These are phyloP conservation scores for Echria macrotheca DNA, from an alignment of 495 filamentous ascomycete species.

Conservation along the genomic window DNA sequence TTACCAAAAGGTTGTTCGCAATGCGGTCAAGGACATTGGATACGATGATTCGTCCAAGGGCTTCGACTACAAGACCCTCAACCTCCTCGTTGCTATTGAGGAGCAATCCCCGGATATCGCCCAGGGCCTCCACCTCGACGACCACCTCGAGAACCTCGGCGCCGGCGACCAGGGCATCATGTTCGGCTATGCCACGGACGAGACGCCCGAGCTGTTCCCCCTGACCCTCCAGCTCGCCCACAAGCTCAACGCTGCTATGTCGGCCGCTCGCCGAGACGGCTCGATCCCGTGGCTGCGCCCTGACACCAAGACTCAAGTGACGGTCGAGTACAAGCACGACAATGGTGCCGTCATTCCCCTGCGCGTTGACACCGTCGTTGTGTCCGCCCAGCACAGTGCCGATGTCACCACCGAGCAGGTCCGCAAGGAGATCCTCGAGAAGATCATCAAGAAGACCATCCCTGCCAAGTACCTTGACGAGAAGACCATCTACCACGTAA, in stretches of 20 bases:
- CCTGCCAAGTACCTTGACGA: slow-evolving; percentile 89
- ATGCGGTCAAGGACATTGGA: slow-evolving; percentile 95
- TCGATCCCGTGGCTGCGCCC: slow-evolving; percentile 89
- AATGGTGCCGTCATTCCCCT: slow-evolving; percentile 86
- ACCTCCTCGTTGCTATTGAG: slow-evolving; percentile 97
- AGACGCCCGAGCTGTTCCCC: slow-evolving; percentile 95
- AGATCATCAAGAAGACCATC: slow-evolving; percentile 93
- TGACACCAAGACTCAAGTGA: slow-evolving; percentile 99
- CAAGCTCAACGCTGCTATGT: slow-evolving; percentile 93
- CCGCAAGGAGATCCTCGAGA: slow-evolving; percentile 91
- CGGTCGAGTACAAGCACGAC: slow-evolving; percentile 96
- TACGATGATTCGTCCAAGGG: slow-evolving; percentile 96
- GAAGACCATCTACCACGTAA: slow-evolving; percentile 85
- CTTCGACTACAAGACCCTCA: slow-evolving; percentile 99
- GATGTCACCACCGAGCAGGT: slow-evolving; percentile 89
- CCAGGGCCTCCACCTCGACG: slow-evolving; percentile 93
- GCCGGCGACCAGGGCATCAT: slow-evolving; percentile 99
- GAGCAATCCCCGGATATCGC: slow-evolving; percentile 98
- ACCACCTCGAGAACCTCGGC: slow-evolving; percentile 94
- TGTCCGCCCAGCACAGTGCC: slow-evolving; percentile 88
- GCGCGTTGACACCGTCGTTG: slow-evolving; percentile 92
- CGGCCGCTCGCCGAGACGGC: slow-evolving; percentile 76
- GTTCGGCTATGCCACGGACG: slow-evolving; percentile 99
- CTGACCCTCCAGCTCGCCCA: slow-evolving; percentile 89
- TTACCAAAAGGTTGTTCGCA: slow-evolving; percentile 96